Base-by-base conservation (phyloP, 305 asterid genomes). In the Fraxinus ornus region DNA sequence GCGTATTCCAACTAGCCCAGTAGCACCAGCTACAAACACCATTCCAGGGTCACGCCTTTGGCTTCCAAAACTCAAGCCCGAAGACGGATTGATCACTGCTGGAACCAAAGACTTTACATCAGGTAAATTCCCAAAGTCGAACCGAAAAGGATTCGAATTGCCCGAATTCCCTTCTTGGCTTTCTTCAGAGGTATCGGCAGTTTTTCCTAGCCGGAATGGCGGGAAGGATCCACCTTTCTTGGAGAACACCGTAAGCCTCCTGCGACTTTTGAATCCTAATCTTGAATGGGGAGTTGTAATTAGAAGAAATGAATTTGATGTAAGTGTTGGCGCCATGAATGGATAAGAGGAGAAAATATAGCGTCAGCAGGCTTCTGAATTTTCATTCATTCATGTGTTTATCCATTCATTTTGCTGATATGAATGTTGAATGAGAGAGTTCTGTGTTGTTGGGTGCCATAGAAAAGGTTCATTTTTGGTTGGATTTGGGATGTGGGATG, bases 1-100 rank as follows among this genome's bases (percentile, higher is more conserved):
- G 88, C 98, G 97, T 75, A 90, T 85, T 39, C 99, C 99, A 1
- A 92, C 92, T 83, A 89, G 98, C 55, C 98, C 98, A 0, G 95
- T 90, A 2, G 97, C 99, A 4, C 99, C 98, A 3, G 98, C 97
- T 10, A 95, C 97, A 49, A 94, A 95, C 83, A 95, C 98, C 7
- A 97, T 94, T 21, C 95, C 93, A 1, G 97, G 85, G 71, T 95
- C 98, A 7, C 93, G 88, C 89, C 97, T 85, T 78, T 76, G 86
- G 82, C 62, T 82, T 10, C 91, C 91, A 33, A 91, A 88, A 15
- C 90, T 87, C 87, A 94, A 83, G 0, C 95, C 97, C 0, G 94
- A 44, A 21, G 98, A 87, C 0, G 91, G 83, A 5, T 85, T 87
- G 21, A 83, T 83, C 79, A 80, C 86, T 6, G 83, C 85, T 44